A percentile compares a stretch with the other conserved stretches of the same genome.
Conservation (phyloP, 192 early-diverging fungal species). For the Coemansia sp. region DNA sequence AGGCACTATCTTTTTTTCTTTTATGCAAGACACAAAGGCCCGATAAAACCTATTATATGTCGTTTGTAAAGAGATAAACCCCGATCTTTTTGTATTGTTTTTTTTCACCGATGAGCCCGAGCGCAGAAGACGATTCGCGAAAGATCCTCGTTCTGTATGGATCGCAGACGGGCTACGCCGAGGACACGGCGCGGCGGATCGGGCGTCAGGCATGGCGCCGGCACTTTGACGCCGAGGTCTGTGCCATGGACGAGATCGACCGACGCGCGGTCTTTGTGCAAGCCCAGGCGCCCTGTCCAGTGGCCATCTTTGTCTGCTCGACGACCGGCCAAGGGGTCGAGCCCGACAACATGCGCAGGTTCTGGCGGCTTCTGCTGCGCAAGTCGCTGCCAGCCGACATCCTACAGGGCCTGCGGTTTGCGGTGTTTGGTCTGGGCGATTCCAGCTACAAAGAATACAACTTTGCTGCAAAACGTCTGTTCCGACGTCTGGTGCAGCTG, state of each 20-base stretch:
- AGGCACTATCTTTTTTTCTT: too few species aligned
- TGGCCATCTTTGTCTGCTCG: slow-evolving; percentile 77
- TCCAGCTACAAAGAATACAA: slow-evolving; percentile 93
- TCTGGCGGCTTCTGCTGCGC: slow-evolving; percentile 88
- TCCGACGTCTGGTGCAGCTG: slow-evolving; percentile 78
- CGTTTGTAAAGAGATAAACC: too few species aligned
- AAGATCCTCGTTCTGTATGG: slow-evolving; percentile 79
- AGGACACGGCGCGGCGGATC: slow-evolving; percentile 85
- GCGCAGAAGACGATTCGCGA: slow-evolving; percentile 5
- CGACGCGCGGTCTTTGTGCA: slow-evolving; percentile 36
- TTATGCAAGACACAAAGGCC: too few species aligned
- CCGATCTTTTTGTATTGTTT: background rate
- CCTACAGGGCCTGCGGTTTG: slow-evolving; percentile 65
- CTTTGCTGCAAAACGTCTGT: slow-evolving; percentile 88
- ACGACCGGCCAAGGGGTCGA: slow-evolving; percentile 93
- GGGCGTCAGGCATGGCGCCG: slow-evolving; percentile 73
- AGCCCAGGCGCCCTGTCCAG: background rate
- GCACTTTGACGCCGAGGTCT: slow-evolving; percentile 61
- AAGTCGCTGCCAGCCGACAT: slow-evolving; percentile 69
- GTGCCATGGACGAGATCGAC: slow-evolving; percentile 78
- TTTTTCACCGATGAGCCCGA: slow-evolving; percentile 3
- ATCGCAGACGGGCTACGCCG: slow-evolving; percentile 88
- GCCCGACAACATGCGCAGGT: slow-evolving; percentile 89
- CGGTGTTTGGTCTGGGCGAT: slow-evolving; percentile 95
- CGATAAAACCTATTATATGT: too few species aligned